These are phyloP conservation scores for Corymbia calophylla DNA, from an alignment of 441 rosid species.

Conservation along the genomic window DNA sequence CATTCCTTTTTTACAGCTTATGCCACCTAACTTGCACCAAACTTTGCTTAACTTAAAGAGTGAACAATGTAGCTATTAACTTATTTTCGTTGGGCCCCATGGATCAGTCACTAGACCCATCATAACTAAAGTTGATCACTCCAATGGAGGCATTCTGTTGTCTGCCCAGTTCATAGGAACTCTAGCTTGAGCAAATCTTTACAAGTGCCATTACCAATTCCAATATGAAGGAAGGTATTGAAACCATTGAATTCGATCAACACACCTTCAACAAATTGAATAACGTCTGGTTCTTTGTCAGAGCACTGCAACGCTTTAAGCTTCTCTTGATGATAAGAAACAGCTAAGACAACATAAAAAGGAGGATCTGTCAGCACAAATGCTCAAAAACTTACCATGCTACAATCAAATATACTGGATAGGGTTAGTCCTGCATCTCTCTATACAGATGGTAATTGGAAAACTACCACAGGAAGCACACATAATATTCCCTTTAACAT, in stretches of 20 bases:
- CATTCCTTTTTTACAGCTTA: neutral
- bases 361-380: neutral
- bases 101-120: neutral
- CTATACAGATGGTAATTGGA: neutral
- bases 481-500: neutral
- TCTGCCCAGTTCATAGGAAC: neutral
- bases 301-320: constrained; percentile 91
- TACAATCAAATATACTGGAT: neutral
- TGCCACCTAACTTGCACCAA: neutral
- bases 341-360: constrained; percentile 32
- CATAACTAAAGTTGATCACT: neutral
- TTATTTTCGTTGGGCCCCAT: neutral
- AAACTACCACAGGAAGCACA: neutral
- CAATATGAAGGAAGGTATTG: neutral
- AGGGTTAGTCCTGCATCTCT: neutral
- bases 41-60: neutral
- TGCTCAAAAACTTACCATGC: neutral
- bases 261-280: constrained; percentile 89
- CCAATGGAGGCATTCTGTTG: neutral
- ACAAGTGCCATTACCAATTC: neutral
- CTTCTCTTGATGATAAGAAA: constrained; percentile 94
- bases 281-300: constrained; percentile 85
- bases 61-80: neutral
- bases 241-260: neutral
- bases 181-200: neutral